phyloP scores from a whole-genome alignment of 2,329 filamentous ascomycete species.

The Cytospora mali region DNA sequence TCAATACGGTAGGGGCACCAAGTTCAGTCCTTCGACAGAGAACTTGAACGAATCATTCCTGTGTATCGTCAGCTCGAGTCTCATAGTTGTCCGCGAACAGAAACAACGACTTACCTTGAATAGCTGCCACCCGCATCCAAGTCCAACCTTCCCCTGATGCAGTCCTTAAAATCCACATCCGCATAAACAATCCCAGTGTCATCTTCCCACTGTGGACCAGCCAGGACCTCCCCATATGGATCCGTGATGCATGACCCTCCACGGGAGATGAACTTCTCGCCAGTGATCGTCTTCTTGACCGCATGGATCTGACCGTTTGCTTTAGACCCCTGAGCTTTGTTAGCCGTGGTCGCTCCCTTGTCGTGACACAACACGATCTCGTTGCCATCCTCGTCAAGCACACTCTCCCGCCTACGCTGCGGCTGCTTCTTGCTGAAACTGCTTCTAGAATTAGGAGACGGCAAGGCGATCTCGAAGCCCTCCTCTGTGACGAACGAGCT shows the following conservation, averaged over 20 bases:
- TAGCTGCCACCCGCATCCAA: constrained; percentile 86
- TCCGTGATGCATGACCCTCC: constrained; percentile 84
- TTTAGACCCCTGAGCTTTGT: background rate
- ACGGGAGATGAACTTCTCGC: constrained; percentile 60
- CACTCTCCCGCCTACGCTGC: no score
- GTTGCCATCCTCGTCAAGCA: no score
- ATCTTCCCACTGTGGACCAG: constrained; percentile 84
- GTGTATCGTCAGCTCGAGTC: constrained; percentile 24
- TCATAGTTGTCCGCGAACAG: background rate
- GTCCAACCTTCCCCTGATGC: constrained; percentile 78
- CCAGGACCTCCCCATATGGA: constrained; percentile 77
- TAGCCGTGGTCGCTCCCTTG: constrained; percentile 21
- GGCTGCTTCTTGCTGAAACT: background rate
- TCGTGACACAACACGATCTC: no score
- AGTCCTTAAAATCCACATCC: constrained; percentile 87
- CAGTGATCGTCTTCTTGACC: constrained; percentile 37
- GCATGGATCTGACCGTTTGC: background rate
- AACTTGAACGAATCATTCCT: constrained; percentile 66
- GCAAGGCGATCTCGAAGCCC: constrained; percentile 51
- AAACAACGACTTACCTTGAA: constrained; percentile 60
- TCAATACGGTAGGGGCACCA: constrained; percentile 58
- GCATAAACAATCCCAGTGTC: constrained; percentile 65
- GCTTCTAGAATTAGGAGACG: constrained; percentile 33
- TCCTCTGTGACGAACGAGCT: no score
- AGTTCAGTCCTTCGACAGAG: constrained; percentile 59